Evolutionary conservation across 2,329 filamentous ascomycete species (phyloP), one percentile per base, ranked within the genome.

Genomic region (Dactylellina cionopaga): DNA sequence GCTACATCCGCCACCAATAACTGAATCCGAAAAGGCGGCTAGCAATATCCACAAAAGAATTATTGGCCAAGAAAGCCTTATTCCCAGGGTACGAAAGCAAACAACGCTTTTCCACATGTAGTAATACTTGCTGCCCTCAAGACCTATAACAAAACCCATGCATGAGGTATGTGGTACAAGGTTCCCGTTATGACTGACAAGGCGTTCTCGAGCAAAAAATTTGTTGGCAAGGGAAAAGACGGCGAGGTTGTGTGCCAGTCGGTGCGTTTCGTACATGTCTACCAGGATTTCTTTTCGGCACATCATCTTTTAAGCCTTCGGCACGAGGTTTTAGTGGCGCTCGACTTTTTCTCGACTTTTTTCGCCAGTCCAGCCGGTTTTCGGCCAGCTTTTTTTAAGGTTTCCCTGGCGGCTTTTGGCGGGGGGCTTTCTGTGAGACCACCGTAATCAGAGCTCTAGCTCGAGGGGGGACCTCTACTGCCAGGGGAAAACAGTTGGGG

Each of bases 351-450:
- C 58, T 63, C 46, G 17, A 27, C 54, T 31, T 29, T 41, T 51
- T 41, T 51, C 19, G 43, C 43, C 43, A 62, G 44, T 41, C 43
- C 44, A 51, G 31, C 56, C 56, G 56, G 44, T 29, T 55, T 41
- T 29, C 19, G 27, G 27, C n/a, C 41, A 41, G 13, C 29, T 2
- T 37, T 27, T 41, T 41, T 25, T 37, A 17, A 60, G 24, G n/a
- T n/a, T 19, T 15, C 2, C 5, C 29, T 54, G 58, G 58, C 58
- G 58, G 46, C 25, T 54, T 44, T 44, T 19, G 15, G 44, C 58
- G 58, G 58, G 33, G 35, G 19, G 13, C n/a, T 43, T 63, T 35
- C 35, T 49, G 58, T 41, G 37, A 29, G 33, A 43, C 46, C 10
- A n/a, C 13, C 10, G 19, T 52, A 5, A n/a, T 51, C 27, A 5